Evolutionary conservation across 345 rosid species (phyloP).

Genomic region (Conringia planisiliqua): DNA sequence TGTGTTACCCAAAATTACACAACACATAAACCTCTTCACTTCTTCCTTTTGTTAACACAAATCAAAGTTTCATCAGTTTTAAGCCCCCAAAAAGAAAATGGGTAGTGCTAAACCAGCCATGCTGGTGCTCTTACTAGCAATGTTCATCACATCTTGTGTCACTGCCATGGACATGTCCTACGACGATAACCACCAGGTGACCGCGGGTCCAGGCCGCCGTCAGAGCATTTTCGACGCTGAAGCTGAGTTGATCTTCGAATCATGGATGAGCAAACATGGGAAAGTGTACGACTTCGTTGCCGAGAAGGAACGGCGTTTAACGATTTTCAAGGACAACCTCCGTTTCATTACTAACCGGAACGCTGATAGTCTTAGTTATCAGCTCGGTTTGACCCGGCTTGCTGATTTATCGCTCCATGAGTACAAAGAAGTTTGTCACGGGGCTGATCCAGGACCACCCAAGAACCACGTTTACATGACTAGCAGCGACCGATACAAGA

Average conservation of each 20-base stretch:
- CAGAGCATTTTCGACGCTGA: conserved; percentile 29
- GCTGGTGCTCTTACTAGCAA: not conserved
- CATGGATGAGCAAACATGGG: conserved; percentile 50
- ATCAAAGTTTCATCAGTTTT: not conserved
- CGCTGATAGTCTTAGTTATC: conserved; percentile 38
- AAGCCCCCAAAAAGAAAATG: not conserved
- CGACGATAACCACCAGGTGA: conserved; percentile 27
- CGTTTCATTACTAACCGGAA: conserved; percentile 52
- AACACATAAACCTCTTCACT: not conserved
- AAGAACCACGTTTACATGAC: conserved; percentile 12
- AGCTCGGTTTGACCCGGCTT: conserved; percentile 55
- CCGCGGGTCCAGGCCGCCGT: not conserved
- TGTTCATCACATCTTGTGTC: conserved; percentile 16
- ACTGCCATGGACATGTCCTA: conserved; percentile 52
- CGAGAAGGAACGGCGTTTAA: conserved; percentile 50
- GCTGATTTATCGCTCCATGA: conserved; percentile 65
- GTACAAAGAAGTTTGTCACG: conserved; percentile 40
- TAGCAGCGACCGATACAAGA: conserved; percentile 34
- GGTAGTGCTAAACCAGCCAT: not conserved
- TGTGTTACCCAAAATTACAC: not conserved
- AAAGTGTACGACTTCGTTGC: conserved; percentile 50
- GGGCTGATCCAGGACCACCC: conserved; percentile 34
- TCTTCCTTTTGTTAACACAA: not conserved
- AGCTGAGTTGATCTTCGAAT: conserved; percentile 41
- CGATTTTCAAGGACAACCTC: conserved; percentile 58